Percentiles rank a stretch among this genome's conserved stretches.
Conservation (phyloP, 495 filamentous ascomycete genomes). For the Opeltia flavorubescens region DNA sequence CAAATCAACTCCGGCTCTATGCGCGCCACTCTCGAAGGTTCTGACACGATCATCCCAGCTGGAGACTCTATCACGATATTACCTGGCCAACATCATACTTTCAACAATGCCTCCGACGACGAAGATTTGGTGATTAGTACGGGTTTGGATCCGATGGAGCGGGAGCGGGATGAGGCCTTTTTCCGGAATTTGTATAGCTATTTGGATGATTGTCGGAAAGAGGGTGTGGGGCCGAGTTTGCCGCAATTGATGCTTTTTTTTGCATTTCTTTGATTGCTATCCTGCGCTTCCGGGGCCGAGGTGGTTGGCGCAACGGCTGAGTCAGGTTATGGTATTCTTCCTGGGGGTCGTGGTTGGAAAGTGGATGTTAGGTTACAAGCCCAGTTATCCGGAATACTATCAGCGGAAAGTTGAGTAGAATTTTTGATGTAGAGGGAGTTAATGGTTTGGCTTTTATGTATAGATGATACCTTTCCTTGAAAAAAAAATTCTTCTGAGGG, state of each 20-base stretch:
- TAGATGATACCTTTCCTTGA: too few species aligned
- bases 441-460: too few species aligned
- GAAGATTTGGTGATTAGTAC: background rate
- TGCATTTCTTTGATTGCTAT: conserved; percentile 4
- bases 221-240: background rate
- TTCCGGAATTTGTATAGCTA: conserved; percentile 8
- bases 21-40: conserved; percentile 6
- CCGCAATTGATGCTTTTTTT: conserved; percentile 5
- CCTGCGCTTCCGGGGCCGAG: conserved; percentile 7
- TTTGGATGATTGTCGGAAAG: conserved; percentile 8
- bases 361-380: conserved; percentile 6
- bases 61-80: conserved; percentile 1
- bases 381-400: conserved; percentile 8
- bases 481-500: too few species aligned
- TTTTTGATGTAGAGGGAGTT: too few species aligned
- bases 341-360: conserved; percentile 9
- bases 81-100: conserved; percentile 6
- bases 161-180: conserved; percentile 8
- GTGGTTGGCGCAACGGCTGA: background rate
- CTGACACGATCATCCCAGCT: background rate
- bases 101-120: background rate
- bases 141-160: background rate
- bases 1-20: background rate
- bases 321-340: background rate
- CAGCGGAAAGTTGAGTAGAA: background rate